phyloP scores from a whole-genome alignment of 164 flowering plant species.

The Tetracentron sinense region DNA sequence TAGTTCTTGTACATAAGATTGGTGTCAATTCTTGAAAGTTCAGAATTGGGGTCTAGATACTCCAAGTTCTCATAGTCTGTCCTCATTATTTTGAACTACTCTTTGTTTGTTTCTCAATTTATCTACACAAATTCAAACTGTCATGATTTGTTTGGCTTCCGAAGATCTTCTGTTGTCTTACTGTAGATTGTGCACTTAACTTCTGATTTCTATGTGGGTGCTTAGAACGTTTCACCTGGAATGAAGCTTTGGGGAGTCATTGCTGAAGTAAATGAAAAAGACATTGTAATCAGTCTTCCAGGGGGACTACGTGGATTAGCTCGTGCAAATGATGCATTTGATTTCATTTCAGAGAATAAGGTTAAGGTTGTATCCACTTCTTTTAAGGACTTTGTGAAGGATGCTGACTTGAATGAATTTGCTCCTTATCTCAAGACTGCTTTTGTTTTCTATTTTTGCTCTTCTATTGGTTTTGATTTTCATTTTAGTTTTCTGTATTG shows the following conservation, averaged over 20 bases:
- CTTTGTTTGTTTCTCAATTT: background rate
- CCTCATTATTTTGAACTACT: no score
- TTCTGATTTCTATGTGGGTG: background rate
- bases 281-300: conserved; percentile 80
- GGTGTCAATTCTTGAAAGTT: no score
- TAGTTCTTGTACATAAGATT: no score
- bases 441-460: no score
- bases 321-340: conserved; percentile 70
- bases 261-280: conserved; percentile 83
- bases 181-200: background rate
- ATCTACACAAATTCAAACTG: no score
- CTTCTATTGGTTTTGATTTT: background rate
- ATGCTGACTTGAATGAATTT: background rate
- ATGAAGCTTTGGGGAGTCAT: conserved; percentile 97
- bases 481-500: background rate
- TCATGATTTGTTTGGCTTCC: background rate
- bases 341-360: conserved; percentile 38
- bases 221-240: conserved; percentile 77
- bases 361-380: conserved; percentile 27
- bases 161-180: background rate
- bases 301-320: conserved; percentile 93
- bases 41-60: no score
- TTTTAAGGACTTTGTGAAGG: background rate
- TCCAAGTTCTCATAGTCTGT: no score
- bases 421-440: no score